Evolutionary conservation across 208 protist species (phyloP).

Genomic region (Herpetomonas samuelpessoai): DNA sequence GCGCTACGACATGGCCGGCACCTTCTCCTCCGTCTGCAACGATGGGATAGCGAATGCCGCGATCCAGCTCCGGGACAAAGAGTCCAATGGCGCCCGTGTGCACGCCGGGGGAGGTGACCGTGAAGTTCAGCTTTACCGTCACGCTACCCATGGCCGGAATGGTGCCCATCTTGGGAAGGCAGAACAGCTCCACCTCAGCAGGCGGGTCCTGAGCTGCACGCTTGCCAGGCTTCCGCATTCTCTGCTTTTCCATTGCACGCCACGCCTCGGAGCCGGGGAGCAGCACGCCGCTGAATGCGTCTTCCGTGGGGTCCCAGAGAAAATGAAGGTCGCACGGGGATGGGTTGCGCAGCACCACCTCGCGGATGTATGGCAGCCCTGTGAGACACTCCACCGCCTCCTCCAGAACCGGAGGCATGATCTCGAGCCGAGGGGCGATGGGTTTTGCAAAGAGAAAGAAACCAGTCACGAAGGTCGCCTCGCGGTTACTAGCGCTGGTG

Average conservation of each 20-base stretch:
- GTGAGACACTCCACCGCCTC: constrained; percentile 80
- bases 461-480: constrained; percentile 52
- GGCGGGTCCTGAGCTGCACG: constrained; percentile 3
- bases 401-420: constrained; percentile 65
- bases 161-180: constrained; percentile 58
- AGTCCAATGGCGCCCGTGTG: constrained; percentile 53
- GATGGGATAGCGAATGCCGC: not conserved
- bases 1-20: constrained; percentile 17
- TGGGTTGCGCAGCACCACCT: constrained; percentile 71
- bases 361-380: constrained; percentile 56
- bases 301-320: constrained; percentile 54
- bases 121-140: constrained; percentile 62
- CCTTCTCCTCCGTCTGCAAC: not conserved
- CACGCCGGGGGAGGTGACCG: constrained; percentile 39
- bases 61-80: constrained; percentile 64
- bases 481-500: not conserved
- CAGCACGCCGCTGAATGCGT: constrained; percentile 29
- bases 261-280: not conserved
- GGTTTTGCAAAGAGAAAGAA: constrained; percentile 84
- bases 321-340: constrained; percentile 71
- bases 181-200: constrained; percentile 42
- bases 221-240: not conserved
- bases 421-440: constrained; percentile 35
- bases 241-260: not conserved
- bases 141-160: constrained; percentile 44